phyloP scores from a whole-genome alignment of 192 early-diverging fungal genomes.

The Phycomyces blakesleeanus region DNA sequence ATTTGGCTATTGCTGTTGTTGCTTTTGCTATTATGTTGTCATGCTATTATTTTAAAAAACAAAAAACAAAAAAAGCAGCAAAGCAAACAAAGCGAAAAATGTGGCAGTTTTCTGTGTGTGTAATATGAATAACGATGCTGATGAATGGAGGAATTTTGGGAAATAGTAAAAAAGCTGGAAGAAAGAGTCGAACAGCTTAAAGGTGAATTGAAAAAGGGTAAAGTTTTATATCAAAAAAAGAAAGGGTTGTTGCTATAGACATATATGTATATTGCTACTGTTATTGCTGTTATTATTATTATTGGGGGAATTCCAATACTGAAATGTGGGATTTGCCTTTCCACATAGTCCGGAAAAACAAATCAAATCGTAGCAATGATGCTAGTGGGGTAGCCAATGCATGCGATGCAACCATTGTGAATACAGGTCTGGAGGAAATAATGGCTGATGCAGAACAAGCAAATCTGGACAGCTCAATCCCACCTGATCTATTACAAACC shows the following conservation, averaged over 20 bases:
- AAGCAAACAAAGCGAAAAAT: no score
- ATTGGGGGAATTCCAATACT: no score
- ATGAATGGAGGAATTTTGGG: not conserved
- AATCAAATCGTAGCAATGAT: not conserved
- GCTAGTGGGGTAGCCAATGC: not conserved
- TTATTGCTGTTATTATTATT: no score
- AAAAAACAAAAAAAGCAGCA: no score
- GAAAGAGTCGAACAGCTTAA: not conserved
- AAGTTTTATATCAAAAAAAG: no score
- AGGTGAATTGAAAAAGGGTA: not conserved
- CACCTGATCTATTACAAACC: constrained; percentile 8
- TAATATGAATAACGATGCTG: not conserved
- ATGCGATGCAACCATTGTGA: not conserved
- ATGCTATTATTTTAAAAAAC: no score
- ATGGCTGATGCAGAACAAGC: constrained; percentile 10
- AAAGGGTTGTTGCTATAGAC: no score
- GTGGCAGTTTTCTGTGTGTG: no score
- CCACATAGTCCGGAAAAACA: not conserved
- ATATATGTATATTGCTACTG: no score
- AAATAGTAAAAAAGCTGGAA: not conserved
- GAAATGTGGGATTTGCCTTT: no score
- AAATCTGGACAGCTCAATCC: not conserved
- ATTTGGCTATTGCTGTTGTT: no score
- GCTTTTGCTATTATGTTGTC: no score
- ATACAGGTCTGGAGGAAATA: not conserved